phyloP scores from a whole-genome alignment of 1,284 basidiomycete genomes.

The Xerocomus minutiporus region DNA sequence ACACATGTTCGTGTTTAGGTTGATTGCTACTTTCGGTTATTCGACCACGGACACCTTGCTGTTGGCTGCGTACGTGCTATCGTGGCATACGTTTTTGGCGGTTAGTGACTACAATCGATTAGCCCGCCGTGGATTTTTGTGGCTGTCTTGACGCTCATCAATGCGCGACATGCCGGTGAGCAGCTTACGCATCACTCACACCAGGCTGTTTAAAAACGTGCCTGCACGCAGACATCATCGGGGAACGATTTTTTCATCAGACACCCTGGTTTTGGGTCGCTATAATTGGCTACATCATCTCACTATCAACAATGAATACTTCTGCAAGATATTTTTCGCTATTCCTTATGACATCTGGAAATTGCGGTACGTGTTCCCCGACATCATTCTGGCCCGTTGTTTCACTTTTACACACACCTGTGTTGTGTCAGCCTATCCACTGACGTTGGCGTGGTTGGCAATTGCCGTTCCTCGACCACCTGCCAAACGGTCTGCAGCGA shows the following conservation, averaged over 20 bases:
- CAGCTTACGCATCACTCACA: background rate
- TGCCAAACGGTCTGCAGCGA: slow-evolving; percentile 50
- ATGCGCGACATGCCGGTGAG: slow-evolving; percentile 66
- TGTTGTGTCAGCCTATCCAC: slow-evolving; percentile 44
- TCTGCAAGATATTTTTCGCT: slow-evolving; percentile 59
- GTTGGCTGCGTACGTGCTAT: slow-evolving; percentile 53
- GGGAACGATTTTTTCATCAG: slow-evolving; percentile 68
- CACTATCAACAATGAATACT: slow-evolving; percentile 49
- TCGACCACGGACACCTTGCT: slow-evolving; percentile 57
- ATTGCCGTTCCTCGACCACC: slow-evolving; percentile 63
- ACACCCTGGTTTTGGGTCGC: slow-evolving; percentile 54
- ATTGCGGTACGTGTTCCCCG: slow-evolving; percentile 40
- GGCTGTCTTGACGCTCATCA: slow-evolving; percentile 50
- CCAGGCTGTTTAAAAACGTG: background rate
- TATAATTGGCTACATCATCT: slow-evolving; percentile 62
- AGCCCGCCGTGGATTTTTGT: slow-evolving; percentile 67
- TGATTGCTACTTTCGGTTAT: slow-evolving; percentile 66
- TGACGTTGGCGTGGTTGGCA: slow-evolving; percentile 61
- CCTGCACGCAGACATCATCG: slow-evolving; percentile 44
- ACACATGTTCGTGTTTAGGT: slow-evolving; percentile 31
- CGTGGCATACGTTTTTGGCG: slow-evolving; percentile 8
- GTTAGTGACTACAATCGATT: slow-evolving; percentile 3
- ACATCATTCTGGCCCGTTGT: background rate
- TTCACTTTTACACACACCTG: background rate
- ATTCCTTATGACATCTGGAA: slow-evolving; percentile 61